Conservation (phyloP, 345 rosid genomes). For the Citrus cavaleriei region DNA sequence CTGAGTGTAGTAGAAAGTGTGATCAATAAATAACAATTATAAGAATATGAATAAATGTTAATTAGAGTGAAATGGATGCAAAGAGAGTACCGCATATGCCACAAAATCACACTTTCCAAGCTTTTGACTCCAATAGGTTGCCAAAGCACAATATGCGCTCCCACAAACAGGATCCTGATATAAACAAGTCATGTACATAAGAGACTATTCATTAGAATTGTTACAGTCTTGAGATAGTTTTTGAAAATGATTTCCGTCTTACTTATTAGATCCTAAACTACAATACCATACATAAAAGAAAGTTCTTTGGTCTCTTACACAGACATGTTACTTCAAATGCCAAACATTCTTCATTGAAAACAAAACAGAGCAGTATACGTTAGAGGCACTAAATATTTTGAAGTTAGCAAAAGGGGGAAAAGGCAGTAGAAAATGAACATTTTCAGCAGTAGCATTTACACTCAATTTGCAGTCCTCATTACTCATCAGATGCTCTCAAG, state of each 20-base stretch:
- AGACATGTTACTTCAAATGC: no score
- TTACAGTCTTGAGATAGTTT: background rate
- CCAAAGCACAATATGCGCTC: conserved; percentile 75
- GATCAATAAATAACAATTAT: background rate
- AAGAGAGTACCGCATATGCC: conserved; percentile 53
- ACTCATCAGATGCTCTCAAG: background rate
- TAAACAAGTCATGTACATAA: background rate
- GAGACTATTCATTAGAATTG: background rate
- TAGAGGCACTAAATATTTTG: no score
- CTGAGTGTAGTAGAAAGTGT: conserved; percentile 18
- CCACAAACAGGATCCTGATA: conserved; percentile 82
- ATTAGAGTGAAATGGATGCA: background rate
- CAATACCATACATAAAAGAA: background rate
- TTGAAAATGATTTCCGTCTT: background rate
- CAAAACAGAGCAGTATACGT: no score
- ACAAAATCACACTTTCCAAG: conserved; percentile 52
- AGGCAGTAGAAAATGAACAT: background rate
- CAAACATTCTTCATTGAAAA: no score
- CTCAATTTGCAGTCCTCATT: background rate
- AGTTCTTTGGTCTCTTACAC: no score
- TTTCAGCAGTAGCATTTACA: background rate
- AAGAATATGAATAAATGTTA: background rate
- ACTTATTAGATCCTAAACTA: background rate
- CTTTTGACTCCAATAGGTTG: conserved; percentile 66
- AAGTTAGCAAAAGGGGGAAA: no score